Conservation (phyloP, 805 yeast genomes). For the Wickerhamomyces hampshirensis region DNA sequence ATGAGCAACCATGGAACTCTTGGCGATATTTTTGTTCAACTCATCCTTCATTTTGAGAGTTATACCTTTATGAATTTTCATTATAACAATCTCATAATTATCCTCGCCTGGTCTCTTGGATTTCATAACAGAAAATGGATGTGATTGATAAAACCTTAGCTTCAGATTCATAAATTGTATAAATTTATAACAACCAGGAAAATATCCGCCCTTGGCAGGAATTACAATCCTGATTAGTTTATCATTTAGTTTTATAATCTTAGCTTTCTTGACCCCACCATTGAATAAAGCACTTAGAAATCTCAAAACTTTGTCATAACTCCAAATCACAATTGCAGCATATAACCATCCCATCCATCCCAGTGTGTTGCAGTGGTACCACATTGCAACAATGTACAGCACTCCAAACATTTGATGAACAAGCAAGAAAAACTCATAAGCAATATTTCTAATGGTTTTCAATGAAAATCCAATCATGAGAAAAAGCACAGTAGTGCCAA, state of each 20-base stretch:
- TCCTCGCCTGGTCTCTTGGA: constrained; percentile 30
- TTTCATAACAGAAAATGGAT: constrained; percentile 62
- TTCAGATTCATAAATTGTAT: constrained; percentile 48
- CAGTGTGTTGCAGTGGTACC: constrained; percentile 52
- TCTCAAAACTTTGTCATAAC: constrained; percentile 57
- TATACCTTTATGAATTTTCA: constrained; percentile 52
- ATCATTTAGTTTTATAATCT: constrained; percentile 24
- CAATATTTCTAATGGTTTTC: constrained; percentile 43
- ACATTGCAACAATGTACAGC: constrained; percentile 48
- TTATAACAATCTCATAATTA: constrained; percentile 32
- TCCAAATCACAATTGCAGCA: constrained; percentile 64
- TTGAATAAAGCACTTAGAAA: constrained; percentile 48
- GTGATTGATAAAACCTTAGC: constrained; percentile 49
- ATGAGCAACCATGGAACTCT: constrained; percentile 29
- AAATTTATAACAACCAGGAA: constrained; percentile 52
- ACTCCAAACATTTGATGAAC: constrained; percentile 55
- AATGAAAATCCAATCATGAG: constrained; percentile 44
- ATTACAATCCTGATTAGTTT: constrained; percentile 37
- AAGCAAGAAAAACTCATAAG: constrained; percentile 58
- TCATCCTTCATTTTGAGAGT: constrained; percentile 37
- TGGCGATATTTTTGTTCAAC: constrained; percentile 26
- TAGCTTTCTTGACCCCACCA: constrained; percentile 55
- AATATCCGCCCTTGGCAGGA: constrained; percentile 42
- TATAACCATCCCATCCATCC: constrained; percentile 50
- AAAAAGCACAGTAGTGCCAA: constrained; percentile 40